Evolutionary conservation across 257 asterid genomes (phyloP).

Genomic region (Orobanche coerulescens): DNA sequence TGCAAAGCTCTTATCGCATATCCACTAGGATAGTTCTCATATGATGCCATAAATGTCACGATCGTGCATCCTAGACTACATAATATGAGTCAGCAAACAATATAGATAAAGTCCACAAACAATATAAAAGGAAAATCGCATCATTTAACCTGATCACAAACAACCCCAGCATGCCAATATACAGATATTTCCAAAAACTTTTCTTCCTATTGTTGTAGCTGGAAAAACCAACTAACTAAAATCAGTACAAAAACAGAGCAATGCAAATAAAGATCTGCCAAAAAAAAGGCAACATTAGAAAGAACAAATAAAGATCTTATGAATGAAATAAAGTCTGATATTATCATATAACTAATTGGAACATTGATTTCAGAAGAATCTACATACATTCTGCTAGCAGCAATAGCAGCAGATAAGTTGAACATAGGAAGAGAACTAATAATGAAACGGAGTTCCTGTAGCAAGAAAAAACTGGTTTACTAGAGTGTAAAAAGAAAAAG

Average conservation of each 20-base stretch:
- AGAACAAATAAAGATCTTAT: neutral
- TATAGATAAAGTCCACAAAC: slow-evolving; percentile 32
- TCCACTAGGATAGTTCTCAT: slow-evolving; percentile 91
- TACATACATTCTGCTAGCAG: slow-evolving; percentile 84
- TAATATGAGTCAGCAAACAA: slow-evolving; percentile 36
- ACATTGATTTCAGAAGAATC: slow-evolving; percentile 10
- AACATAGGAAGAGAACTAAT: slow-evolving; percentile 84
- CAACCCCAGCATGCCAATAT: slow-evolving; percentile 62
- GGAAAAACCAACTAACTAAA: slow-evolving; percentile 19
- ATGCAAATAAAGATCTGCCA: neutral
- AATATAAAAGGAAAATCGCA: slow-evolving; percentile 10
- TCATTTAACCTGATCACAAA: slow-evolving; percentile 61
- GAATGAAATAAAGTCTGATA: neutral
- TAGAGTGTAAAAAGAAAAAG: slow-evolving; percentile 8
- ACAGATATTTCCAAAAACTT: slow-evolving; percentile 68
- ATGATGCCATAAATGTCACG: slow-evolving; percentile 71
- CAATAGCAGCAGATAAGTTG: slow-evolving; percentile 87
- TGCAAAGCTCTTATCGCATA: slow-evolving; percentile 67
- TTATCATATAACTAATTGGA: slow-evolving; percentile 1
- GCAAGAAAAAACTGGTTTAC: slow-evolving; percentile 25
- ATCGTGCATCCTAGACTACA: slow-evolving; percentile 83
- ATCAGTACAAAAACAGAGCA: neutral
- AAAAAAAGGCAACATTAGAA: neutral
- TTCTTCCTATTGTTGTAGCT: slow-evolving; percentile 90
- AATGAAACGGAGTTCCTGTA: slow-evolving; percentile 94